A percentile compares a stretch with the other conserved stretches of the same genome.
Conservation (phyloP, 164 flowering plant species). For the Litsea cubeba region DNA sequence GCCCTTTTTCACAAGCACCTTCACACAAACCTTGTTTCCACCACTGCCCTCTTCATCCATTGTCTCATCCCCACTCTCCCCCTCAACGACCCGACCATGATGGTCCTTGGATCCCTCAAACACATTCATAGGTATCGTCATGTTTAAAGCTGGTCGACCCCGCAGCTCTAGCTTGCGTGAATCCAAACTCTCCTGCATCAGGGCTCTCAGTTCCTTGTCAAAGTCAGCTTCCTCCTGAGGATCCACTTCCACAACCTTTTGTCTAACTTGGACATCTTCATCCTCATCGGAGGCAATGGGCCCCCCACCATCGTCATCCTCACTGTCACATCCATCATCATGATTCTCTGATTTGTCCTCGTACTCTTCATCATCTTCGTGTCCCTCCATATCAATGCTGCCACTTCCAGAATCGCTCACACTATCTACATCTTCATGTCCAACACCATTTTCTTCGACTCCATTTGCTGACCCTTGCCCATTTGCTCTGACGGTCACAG, state of each 20-base stretch:
- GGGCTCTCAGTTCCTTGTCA: conserved; percentile 79
- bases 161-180: conserved; percentile 77
- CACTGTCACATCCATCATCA: conserved; percentile 59
- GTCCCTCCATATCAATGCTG: conserved; percentile 43
- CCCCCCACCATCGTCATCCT: conserved; percentile 59
- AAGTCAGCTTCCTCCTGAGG: conserved; percentile 83
- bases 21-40: conserved; percentile 59
- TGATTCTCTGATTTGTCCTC: conserved; percentile 46
- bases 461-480: conserved; percentile 51
- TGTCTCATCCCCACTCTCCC: conserved; percentile 88
- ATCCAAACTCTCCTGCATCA: conserved; percentile 93
- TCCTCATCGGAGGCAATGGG: conserved; percentile 77
- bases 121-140: conserved; percentile 90
- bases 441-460: conserved; percentile 55
- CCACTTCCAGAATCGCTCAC: conserved; percentile 84
- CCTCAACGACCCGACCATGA: conserved; percentile 62
- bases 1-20: conserved; percentile 92
- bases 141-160: conserved; percentile 70
- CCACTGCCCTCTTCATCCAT: conserved; percentile 68
- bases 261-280: conserved; percentile 82
- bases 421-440: conserved; percentile 55
- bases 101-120: conserved; percentile 80
- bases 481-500: conserved; percentile 31
- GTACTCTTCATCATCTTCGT: conserved; percentile 64
- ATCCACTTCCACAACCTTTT: conserved; percentile 58